Percentiles rank a stretch among this genome's conserved stretches.
These are phyloP conservation scores for Gossypium davidsonii DNA, from an alignment of 441 rosid species.

Conservation along the genomic window DNA sequence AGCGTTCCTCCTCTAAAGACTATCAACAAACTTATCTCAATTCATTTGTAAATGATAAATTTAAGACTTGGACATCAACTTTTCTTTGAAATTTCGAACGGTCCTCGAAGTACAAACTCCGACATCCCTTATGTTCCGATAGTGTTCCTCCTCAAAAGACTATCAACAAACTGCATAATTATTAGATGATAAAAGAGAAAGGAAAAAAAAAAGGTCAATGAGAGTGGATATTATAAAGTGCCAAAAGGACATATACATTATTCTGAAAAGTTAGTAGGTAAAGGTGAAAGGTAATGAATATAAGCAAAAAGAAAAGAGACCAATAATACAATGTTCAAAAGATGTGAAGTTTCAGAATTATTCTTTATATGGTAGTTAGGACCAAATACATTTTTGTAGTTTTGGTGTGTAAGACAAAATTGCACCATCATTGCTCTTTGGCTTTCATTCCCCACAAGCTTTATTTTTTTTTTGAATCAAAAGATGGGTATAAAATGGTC, in stretches of 20 bases:
- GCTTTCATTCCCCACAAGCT: background rate
- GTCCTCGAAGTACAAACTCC: too few relatives aligned
- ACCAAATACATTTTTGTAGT: background rate
- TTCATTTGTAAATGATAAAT: background rate
- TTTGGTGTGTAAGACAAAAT: background rate
- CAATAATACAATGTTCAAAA: background rate
- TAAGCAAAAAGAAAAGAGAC: background rate
- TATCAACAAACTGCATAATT: background rate
- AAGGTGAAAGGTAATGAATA: background rate
- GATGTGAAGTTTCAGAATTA: background rate
- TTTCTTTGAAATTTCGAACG: too few relatives aligned
- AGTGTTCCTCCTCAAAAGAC: background rate
- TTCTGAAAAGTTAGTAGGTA: slow-evolving; percentile 4
- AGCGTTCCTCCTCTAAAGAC: too few relatives aligned
- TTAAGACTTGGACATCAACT: too few relatives aligned
- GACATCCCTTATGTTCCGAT: too few relatives aligned
- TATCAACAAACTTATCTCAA: background rate
- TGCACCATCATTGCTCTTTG: background rate
- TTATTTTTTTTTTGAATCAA: background rate
- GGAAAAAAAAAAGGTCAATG: background rate
- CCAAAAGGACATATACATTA: background rate
- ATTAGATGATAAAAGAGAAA: background rate
- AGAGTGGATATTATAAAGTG: background rate
- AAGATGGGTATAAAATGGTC: background rate
- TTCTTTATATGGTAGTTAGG: background rate